Conservation (phyloP, 73 alveolate species). For the Paramecium tetraurelia region DNA sequence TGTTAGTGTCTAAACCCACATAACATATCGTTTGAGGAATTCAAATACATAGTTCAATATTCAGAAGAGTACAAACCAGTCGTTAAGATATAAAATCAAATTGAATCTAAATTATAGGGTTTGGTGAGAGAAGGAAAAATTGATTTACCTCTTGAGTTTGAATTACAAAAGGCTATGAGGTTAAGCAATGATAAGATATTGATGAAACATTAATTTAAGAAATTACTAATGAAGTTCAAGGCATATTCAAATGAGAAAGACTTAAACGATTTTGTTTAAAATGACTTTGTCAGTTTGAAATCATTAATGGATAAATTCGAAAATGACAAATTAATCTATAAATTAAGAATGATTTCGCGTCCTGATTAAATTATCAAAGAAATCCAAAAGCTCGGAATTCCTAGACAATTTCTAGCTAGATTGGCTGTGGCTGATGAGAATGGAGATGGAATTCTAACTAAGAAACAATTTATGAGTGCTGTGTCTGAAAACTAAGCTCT, state of each 20-base stretch:
- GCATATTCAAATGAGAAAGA: conserved; percentile 44
- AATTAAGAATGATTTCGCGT: conserved; percentile 36
- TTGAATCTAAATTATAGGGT: background rate
- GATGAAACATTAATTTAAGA: conserved; percentile 10
- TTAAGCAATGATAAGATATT: background rate
- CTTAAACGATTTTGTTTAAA: background rate
- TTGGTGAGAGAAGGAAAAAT: conserved; percentile 31
- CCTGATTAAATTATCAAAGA: conserved; percentile 48
- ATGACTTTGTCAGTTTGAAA: conserved; percentile 9
- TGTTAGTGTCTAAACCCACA: conserved; percentile 28
- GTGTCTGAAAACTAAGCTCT: conserved; percentile 1
- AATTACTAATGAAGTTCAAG: background rate
- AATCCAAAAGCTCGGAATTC: conserved; percentile 22
- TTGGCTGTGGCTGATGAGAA: background rate
- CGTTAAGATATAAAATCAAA: background rate
- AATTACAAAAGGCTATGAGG: background rate
- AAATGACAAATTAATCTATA: conserved; percentile 13
- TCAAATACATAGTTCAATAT: background rate
- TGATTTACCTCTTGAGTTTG: conserved; percentile 35
- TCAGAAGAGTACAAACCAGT: conserved; percentile 34
- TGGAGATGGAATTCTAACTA: conserved; percentile 42
- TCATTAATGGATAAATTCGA: background rate
- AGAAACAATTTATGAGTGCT: conserved; percentile 28
- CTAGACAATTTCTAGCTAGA: background rate
- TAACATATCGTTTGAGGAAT: conserved; percentile 44